Conservation (phyloP, 2,329 filamentous ascomycete genomes). For the Hawksworthiomyces lignivorus region DNA sequence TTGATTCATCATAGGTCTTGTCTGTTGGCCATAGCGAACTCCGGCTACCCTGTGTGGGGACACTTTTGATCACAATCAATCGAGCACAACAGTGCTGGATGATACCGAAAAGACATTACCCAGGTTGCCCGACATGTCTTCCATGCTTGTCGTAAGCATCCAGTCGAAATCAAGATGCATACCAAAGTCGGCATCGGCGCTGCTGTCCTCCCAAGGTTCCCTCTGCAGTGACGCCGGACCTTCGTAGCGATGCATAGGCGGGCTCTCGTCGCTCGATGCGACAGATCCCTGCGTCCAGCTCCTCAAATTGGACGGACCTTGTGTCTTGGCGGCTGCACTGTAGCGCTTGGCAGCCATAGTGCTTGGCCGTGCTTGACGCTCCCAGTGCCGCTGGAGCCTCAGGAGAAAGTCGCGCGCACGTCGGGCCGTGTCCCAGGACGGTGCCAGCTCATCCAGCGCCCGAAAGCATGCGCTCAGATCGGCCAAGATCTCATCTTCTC, state of each 20-base stretch:
- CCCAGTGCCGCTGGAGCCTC: constrained; percentile 8
- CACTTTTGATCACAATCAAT: no score
- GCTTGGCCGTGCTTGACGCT: background rate
- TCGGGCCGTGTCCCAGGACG: constrained; percentile 2
- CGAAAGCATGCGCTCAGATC: constrained; percentile 5
- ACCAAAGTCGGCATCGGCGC: background rate
- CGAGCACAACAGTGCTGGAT: background rate
- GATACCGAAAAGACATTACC: constrained; percentile 1
- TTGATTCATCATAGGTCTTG: no score
- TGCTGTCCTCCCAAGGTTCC: no score
- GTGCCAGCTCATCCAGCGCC: constrained; percentile 6
- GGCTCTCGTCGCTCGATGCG: no score
- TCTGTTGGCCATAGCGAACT: no score
- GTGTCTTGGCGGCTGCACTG: no score
- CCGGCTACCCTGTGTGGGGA: no score
- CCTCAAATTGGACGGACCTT: no score
- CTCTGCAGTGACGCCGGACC: no score
- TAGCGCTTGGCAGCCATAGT: no score
- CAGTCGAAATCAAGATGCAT: constrained; percentile 5
- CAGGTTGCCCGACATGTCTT: background rate
- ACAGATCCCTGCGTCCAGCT: background rate
- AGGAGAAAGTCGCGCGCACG: constrained; percentile 4
- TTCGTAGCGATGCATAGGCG: no score
- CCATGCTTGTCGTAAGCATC: constrained; percentile 2
- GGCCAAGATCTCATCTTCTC: background rate